Conservation (phyloP, 2,329 filamentous ascomycete species). For the Dothideomycetes sp. region DNA sequence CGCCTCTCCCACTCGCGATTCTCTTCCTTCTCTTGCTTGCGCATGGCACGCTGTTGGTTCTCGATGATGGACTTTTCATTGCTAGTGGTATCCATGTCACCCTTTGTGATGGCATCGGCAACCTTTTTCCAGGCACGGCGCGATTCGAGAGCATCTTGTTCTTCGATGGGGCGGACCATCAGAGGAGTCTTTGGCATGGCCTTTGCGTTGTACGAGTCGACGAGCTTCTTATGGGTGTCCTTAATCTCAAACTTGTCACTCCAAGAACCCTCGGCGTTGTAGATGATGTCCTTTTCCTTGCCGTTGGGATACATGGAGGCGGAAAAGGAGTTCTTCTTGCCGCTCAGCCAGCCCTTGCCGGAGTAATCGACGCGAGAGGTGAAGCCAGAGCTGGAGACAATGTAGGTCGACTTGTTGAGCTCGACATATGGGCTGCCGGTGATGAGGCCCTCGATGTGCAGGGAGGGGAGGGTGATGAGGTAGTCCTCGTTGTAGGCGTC, state of each 20-base stretch:
- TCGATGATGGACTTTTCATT: constrained; percentile 82
- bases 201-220: constrained; percentile 37
- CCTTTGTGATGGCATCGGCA: constrained; percentile 64
- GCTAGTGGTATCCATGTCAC: constrained; percentile 73
- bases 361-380: constrained; percentile 85
- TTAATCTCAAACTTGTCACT: constrained; percentile 71
- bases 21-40: constrained; percentile 64
- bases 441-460: constrained; percentile 91
- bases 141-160: constrained; percentile 80
- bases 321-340: constrained; percentile 86
- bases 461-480: constrained; percentile 78
- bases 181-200: constrained; percentile 51
- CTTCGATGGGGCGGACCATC: constrained; percentile 57
- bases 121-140: constrained; percentile 83
- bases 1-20: constrained; percentile 68
- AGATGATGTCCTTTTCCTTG: constrained; percentile 62
- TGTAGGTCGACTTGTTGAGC: constrained; percentile 73
- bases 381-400: constrained; percentile 77
- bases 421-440: constrained; percentile 82
- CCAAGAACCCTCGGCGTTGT: constrained; percentile 86
- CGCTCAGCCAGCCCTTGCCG: constrained; percentile 87
- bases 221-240: constrained; percentile 43
- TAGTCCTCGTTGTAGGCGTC: constrained; percentile 60
- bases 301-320: constrained; percentile 61
- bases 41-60: constrained; percentile 68